A percentile compares a stretch with the other conserved stretches of the same genome.
These are phyloP conservation scores for Acorus gramineus DNA, from an alignment of 106 monocot genomes.

Conservation along the genomic window DNA sequence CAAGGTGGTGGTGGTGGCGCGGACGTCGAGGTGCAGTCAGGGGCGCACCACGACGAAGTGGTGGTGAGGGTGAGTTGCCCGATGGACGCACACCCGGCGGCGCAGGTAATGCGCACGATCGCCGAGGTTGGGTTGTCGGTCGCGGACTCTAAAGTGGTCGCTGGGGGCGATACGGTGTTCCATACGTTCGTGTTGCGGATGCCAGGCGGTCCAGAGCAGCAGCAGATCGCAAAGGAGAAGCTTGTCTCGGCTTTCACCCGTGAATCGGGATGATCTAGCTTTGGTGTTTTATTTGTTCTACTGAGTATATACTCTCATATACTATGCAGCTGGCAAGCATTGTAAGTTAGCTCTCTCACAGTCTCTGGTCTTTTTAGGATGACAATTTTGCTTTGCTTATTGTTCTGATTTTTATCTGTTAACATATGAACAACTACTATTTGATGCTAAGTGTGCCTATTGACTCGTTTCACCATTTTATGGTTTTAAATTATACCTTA, in stretches of 20 bases:
- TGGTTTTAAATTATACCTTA: no score
- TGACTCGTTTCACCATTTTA: no score
- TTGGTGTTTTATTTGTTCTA: no score
- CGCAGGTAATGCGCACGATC: constrained; percentile 50
- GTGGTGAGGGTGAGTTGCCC: constrained; percentile 64
- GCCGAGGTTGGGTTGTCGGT: constrained; percentile 48
- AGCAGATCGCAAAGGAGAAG: constrained; percentile 56
- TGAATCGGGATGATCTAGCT: constrained; percentile 1
- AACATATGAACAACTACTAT: no score
- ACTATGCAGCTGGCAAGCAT: no score
- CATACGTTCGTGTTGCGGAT: constrained; percentile 76
- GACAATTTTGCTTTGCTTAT: no score
- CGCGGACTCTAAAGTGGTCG: constrained; percentile 43
- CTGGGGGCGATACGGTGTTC: constrained; percentile 25
- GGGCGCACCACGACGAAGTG: constrained; percentile 30
- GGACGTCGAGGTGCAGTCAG: constrained; percentile 41
- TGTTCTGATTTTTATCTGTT: no score
- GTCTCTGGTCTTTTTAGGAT: no score
- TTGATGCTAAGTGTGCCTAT: no score
- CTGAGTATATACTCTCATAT: no score
- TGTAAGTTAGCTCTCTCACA: no score
- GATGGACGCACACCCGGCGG: constrained; percentile 54
- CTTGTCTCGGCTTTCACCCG: constrained; percentile 45
- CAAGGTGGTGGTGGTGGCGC: constrained; percentile 8
- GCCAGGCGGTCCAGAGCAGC: constrained; percentile 11